Base-by-base conservation (phyloP, 257 asterid genomes). In the Henckelia pumila region DNA sequence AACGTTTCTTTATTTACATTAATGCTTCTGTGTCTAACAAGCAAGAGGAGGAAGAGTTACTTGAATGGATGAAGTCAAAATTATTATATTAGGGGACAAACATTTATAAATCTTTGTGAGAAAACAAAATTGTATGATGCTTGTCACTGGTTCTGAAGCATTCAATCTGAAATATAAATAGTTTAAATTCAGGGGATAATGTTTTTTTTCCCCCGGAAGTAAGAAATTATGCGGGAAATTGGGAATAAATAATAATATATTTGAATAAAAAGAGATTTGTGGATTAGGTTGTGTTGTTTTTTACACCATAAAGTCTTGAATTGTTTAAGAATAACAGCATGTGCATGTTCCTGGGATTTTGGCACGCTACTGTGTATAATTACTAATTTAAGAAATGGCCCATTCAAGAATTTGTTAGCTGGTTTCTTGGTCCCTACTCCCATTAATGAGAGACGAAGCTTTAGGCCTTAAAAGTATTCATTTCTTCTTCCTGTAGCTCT, bases 381-480 rank as follows among this genome's bases (percentile, higher is more conserved):
- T 49, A 25, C 69, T 69, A 79, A 62, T 57, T 77, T n/a, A 55
- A 55, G 44, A 23, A 58, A 59, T 80, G 76, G 78, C 75, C 69
- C 77, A 77, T 77, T 57, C 61, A 53, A 61, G 72, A 73, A 35
- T 57, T 52, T 70, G 72, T 50, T 68, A 29, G 76, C 61, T 74
- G 74, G 70, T 78, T 67, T 55, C 53, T 67, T 78, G 79, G 80
- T 78, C 88, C 82, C 82, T 75, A 78, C 78, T 71, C 64, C 76
- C 75, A 77, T 75, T 79, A 73, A 78, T 72, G 75, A 52, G 60
- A 63, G 32, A 4, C 67, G 67, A 63, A 75, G 70, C 70, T 61
- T 25, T 64, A 23, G 8, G 64, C 23, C 53, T 6, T 22, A 23
- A 58, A 7, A 25, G 28, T 35, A 70, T 66, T 13, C 30, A 25